Base-by-base conservation (phyloP, 257 asterid species). In the Solanum etuberosum region DNA sequence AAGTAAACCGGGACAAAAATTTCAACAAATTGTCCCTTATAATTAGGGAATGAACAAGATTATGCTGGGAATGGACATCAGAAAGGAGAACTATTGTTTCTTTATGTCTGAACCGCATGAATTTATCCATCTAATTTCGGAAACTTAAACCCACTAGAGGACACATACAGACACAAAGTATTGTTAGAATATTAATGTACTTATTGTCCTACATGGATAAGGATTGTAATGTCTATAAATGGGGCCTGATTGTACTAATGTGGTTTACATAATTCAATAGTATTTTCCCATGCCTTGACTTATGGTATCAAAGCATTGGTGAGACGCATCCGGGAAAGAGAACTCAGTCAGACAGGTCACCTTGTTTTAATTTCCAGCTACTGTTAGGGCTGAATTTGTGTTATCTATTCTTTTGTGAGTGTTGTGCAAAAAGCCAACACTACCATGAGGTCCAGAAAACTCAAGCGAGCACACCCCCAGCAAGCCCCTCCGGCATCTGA, bases 151-250 rank as follows among this genome's bases (percentile, higher is more conserved):
- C 71, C 32, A 63, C 32, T 3, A 63, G 16, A 63, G 32, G 71
- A 63, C 32, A 63, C 32, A 63, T 11, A 63, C 1, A 63, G 71
- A 63, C 71, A 11, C 71, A n/a, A 9, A 61, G 32, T 63, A 5
- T n/a, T 63, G 71, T n/a, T 63, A 63, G 31, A 63, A n/a, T 63
- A 59, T 63, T 63, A 63, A n/a, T 51, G 2, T 16, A 51, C n/a
- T 16, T 16, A 51, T 13, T 43, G 51, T 43, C 51, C 51, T 43
- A 43, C 51, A 0, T 63, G 70, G 31, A 63, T 63, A 63, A 63
- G 31, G 71, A 63, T 63, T 11, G 71, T n/a, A 63, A 12, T 96
- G 94, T 29, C 38, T 14, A 29, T 67, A 67, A 67, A 67, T 32
- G 15, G 11, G 38, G 37, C 5, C 35, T 67, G 5, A 27, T 14